Percentiles rank a stretch among this genome's conserved stretches.
phyloP scores from a whole-genome alignment of 371 early-diverging fungal genomes.

The Mortierella sp. region DNA sequence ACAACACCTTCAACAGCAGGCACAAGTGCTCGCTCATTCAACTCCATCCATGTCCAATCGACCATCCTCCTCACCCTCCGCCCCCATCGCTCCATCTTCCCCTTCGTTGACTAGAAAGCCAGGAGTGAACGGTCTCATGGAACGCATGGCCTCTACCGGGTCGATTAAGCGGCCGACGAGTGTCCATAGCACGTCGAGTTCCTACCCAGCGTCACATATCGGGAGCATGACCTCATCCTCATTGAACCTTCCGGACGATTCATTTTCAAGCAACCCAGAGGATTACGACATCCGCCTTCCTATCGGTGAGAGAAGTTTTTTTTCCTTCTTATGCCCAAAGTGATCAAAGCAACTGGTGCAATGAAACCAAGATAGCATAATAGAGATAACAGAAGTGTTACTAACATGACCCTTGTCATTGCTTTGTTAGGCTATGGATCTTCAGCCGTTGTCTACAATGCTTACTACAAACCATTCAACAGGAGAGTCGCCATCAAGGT shows the following conservation, averaged over 20 bases:
- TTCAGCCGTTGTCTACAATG: conserved; percentile 89
- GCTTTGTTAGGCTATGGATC: conserved; percentile 84
- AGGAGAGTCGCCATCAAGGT: conserved; percentile 87
- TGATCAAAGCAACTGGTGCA: background rate
- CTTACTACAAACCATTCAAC: conserved; percentile 81
- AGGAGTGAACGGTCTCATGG: conserved; percentile 31
- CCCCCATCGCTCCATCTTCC: conserved; percentile 11
- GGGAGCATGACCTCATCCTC: conserved; percentile 35
- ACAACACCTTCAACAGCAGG: background rate
- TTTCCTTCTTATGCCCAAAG: background rate
- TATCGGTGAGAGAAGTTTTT: conserved; percentile 43
- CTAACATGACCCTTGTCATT: background rate
- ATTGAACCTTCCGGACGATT: conserved; percentile 35
- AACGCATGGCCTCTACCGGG: conserved; percentile 32
- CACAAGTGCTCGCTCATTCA: conserved; percentile 1
- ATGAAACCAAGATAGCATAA: background rate
- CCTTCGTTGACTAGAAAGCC: conserved; percentile 6
- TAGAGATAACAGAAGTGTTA: background rate
- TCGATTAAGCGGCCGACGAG: conserved; percentile 37
- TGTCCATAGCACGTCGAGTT: conserved; percentile 24
- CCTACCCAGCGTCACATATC: conserved; percentile 26
- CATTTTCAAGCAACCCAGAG: conserved; percentile 55
- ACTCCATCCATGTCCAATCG: background rate
- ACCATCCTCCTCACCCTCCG: conserved; percentile 17
- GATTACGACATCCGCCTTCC: conserved; percentile 53